Evolutionary conservation across 805 yeast species (phyloP).

Genomic region (Kodamaea hsintzibuensis): DNA sequence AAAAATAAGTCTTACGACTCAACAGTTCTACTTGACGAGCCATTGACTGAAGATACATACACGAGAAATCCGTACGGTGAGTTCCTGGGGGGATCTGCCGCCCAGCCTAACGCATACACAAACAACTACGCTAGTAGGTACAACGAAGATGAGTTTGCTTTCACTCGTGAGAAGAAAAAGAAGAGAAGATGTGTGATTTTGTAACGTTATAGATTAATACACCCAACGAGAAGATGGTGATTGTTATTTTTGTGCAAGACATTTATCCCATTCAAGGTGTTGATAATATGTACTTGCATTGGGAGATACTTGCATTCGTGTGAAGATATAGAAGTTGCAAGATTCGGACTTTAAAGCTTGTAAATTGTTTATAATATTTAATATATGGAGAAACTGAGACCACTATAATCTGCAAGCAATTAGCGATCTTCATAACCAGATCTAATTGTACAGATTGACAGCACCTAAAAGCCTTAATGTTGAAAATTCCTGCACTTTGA

Average conservation of each 20-base stretch:
- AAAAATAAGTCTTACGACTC: slow-evolving; percentile 40
- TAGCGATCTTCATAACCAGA: not conserved
- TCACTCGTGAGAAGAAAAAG: slow-evolving; percentile 32
- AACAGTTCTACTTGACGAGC: slow-evolving; percentile 38
- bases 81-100: slow-evolving; percentile 8
- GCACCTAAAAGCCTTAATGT: not conserved
- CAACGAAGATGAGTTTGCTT: slow-evolving; percentile 44
- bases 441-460: not conserved
- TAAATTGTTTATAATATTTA: not conserved
- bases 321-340: not conserved
- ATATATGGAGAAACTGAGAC: not conserved
- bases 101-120: slow-evolving; percentile 4
- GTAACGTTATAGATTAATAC: slow-evolving; percentile 14
- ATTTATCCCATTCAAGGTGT: not conserved
- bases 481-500: not conserved
- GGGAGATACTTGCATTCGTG: not conserved
- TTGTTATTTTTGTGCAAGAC: too few species aligned
- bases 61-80: slow-evolving; percentile 38
- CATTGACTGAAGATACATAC: slow-evolving; percentile 41
- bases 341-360: not conserved
- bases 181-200: slow-evolving; percentile 36
- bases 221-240: not conserved
- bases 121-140: slow-evolving; percentile 18
- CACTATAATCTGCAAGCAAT: not conserved
- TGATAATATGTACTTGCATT: not conserved